Base-by-base conservation (phyloP, 106 monocot species). In the Dioscorea dumetorum region DNA sequence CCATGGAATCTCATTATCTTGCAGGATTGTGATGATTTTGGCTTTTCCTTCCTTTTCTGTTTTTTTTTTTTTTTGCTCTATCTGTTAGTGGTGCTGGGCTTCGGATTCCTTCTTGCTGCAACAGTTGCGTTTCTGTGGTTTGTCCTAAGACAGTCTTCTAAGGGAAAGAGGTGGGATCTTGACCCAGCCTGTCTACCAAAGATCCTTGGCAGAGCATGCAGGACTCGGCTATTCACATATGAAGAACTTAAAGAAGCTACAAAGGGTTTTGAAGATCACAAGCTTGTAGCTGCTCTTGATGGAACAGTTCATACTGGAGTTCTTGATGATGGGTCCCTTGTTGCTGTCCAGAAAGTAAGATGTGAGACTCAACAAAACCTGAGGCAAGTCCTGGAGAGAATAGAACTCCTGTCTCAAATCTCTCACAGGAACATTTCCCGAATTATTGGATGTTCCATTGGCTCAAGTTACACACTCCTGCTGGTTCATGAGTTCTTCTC, bases 231-330 rank as follows among this genome's bases (percentile, higher is more conserved):
- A 20, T 94, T 90, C 69, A 85, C 87, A 11, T 94, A 94, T 63
- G 67, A 85, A 71, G 85, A 94, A 69, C 80, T 94, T 48, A 79
- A 83, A 17, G 81, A 94, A 61, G 94, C 94, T n/a, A 87, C 85
- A 31, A 83, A 79, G 18, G 76, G 82, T 57, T 90, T 90, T 64
- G 76, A 82, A 28, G 66, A 72, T 6, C 82, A 77, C 23, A 81
- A 87, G 64, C 53, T 82, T 4, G 21, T 79, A 24, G 74, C 66
- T 12, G 8, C 71, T 24, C 41, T 66, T 28, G 84, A 85, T 57
- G 80, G 78, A 60, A 70, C 80, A 33, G 68, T 85, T 22, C 76
- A 83, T 41, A 61, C 74, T 4, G 90, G 90, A 69, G 73, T 81
- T 8, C 80, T 94, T 0, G 63, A 76, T 35, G 87, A 94, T 49